Evolutionary conservation across 2,329 filamentous ascomycete species (phyloP), one percentile per base, ranked within the genome.

Genomic region (Colletotrichum liriopes): DNA sequence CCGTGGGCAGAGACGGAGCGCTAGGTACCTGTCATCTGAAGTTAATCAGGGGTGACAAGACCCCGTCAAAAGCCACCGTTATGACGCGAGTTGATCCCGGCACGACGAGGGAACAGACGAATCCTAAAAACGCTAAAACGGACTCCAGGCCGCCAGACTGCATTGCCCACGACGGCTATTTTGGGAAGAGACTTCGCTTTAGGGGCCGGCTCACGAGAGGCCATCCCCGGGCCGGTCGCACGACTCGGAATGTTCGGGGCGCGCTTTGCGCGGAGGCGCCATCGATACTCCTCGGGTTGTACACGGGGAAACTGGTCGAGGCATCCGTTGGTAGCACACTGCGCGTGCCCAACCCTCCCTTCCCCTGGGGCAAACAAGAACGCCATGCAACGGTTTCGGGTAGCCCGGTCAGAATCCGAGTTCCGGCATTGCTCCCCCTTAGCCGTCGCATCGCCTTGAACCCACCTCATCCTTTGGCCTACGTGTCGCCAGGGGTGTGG

Each of bases 361-460:
- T 8, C 51, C 29, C 9, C 49, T 8, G 29, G 62, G 16, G 61
- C 66, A 68, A 68, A 65, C 60, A 65, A 52, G 54, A 29, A 55
- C 56, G 23, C 26, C 49, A 51, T 26, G 52, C 26, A 18, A 20
- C 43, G 26, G 20, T 12, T 55, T 43, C 16, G 20, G 23, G 26
- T n/a, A 18, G 26, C 12, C 47, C 26, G 16, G 14, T 9, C 49
- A 60, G 5, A 18, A 14, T 6, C 14, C n/a, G 26, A 59, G 37
- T n/a, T 26, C 23, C 35, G 35, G 37, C 3, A 41, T 12, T 51
- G 11, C 20, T 3, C 4, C 16, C 16, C 5, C 41, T 18, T 45
- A 32, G 29, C 9, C 60, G 32, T 51, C 20, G 16, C 23, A 16
- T 9, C 26, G 26, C 14, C 54, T 26, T 47, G n/a, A 35, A 12